Conservation (phyloP, 441 rosid genomes). For the Aleurites moluccanus region DNA sequence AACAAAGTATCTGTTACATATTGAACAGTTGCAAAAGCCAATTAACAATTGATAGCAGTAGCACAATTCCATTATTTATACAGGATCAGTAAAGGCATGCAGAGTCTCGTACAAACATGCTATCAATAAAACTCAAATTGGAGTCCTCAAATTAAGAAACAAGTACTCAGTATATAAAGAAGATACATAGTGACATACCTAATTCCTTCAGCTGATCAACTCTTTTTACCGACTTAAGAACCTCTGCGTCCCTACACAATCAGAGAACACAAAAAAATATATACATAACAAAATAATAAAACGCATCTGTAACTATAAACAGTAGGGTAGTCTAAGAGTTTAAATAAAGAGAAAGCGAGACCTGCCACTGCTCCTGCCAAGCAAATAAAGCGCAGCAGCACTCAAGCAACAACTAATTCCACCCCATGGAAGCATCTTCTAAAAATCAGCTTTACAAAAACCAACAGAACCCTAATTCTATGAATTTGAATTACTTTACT, state of each 20-base stretch:
- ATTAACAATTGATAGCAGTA: not conserved
- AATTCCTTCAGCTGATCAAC: conserved; percentile 80
- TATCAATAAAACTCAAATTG: not conserved
- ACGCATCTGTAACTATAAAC: not conserved
- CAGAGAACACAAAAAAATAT: not conserved
- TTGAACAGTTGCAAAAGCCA: not conserved
- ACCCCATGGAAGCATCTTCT: conserved; percentile 76
- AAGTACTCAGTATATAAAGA: too few relatives aligned
- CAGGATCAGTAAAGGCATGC: not conserved
- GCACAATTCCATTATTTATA: too few relatives aligned
- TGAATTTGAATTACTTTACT: not conserved
- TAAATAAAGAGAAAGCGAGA: conserved; percentile 1
- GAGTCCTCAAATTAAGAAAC: not conserved
- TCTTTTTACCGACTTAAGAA: conserved; percentile 62
- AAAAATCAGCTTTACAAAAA: not conserved
- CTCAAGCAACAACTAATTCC: conserved; percentile 83
- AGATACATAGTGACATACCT: conserved; percentile 36
- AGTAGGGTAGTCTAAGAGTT: not conserved
- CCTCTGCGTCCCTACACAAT: conserved; percentile 63
- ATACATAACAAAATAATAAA: not conserved
- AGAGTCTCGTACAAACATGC: not conserved
- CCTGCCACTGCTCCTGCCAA: conserved; percentile 94
- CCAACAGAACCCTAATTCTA: conserved; percentile 18
- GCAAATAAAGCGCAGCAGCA: conserved; percentile 86
- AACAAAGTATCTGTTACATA: not conserved